A percentile compares a stretch with the other conserved stretches of the same genome.
phyloP scores from a whole-genome alignment of 768 basidiomycete species.

The Exsudoporus frostii region DNA sequence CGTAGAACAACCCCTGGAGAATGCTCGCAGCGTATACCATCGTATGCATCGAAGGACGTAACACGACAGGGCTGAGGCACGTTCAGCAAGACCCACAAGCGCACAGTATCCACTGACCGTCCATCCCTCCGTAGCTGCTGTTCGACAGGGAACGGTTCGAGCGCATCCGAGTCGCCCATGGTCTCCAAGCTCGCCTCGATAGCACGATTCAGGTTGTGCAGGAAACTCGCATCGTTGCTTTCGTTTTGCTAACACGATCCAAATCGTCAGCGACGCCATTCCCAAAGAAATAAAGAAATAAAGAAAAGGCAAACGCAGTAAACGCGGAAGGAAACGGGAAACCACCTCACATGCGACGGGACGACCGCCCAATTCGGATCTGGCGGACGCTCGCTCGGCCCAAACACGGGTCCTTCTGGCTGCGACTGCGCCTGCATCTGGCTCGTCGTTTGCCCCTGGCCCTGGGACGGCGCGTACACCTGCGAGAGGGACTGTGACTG shows the following conservation, averaged over 20 bases:
- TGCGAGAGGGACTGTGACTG: conserved; percentile 8
- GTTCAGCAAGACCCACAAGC: not conserved
- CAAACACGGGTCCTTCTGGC: conserved; percentile 43
- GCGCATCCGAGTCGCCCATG: conserved; percentile 46
- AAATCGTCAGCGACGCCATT: not conserved
- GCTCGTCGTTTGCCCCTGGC: not conserved
- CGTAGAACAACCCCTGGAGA: conserved; percentile 50
- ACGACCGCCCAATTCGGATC: conserved; percentile 71
- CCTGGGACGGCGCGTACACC: conserved; percentile 16
- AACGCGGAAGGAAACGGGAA: not conserved
- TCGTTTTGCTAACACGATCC: conserved; percentile 28
- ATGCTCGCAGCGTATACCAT: conserved; percentile 62
- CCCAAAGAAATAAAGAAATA: not conserved
- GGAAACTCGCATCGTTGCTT: conserved; percentile 45
- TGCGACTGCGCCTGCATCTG: conserved; percentile 14
- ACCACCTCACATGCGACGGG: conserved; percentile 53
- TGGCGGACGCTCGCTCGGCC: conserved; percentile 58
- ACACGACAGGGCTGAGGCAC: conserved; percentile 57
- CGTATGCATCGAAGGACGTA: conserved; percentile 53
- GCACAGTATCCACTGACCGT: conserved; percentile 42
- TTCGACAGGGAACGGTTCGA: conserved; percentile 51
- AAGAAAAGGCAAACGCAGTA: not conserved
- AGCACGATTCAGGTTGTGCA: conserved; percentile 62
- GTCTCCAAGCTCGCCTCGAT: conserved; percentile 66
- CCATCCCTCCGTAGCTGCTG: conserved; percentile 53